Base-by-base conservation (phyloP, 2,329 filamentous ascomycete genomes). In the Pseudogymnoascus sp. region DNA sequence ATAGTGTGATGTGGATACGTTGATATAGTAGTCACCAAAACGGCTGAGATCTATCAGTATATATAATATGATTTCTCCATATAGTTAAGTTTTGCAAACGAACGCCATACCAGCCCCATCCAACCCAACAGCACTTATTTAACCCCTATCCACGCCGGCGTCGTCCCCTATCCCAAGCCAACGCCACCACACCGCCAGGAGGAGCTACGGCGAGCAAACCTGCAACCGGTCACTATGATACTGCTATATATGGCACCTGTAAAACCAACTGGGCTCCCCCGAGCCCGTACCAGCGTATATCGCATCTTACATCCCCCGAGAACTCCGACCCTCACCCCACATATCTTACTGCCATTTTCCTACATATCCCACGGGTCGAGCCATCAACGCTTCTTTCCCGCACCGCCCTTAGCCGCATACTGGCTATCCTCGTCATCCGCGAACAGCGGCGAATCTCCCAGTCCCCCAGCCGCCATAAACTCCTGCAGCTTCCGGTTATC, bases 401-500 rank as follows among this genome's bases (percentile, higher is more conserved):
- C 54, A 2, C 31, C n/a, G 0, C 37, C 33, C 24, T 40, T 59
- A 5, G 17, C 10, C 6, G 17, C 33, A 67, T 84, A 84, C 62
- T 79, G 75, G 68, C 79, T 83, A 37, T 70, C 73, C 24, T 71
- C 72, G 60, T 90, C 87, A 58, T 90, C 78, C 8, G 82, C 84
- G 71, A 86, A 97, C 11, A 97, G 79, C 44, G 82, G 78, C 73
- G 91, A 85, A 69, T 97, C 93, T 4, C 92, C 93, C 69, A 89
- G 90, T 13, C 91, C 91, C 39, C 93, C 93, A 78, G 95, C 82
- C 64, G 87, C 83, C 73, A 91, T 87, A 68, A 97, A 97, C 68
- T 94, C 91, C 4, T 82, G 78, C 0, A 90, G 81, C 33, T 84
- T 81, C 61, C 90, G 81, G 64, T 86, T 78, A 33, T 84, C 82